Evolutionary conservation across 345 rosid genomes (phyloP), one percentile per base, ranked within the genome.

Genomic region (Eucalyptus virginea): DNA sequence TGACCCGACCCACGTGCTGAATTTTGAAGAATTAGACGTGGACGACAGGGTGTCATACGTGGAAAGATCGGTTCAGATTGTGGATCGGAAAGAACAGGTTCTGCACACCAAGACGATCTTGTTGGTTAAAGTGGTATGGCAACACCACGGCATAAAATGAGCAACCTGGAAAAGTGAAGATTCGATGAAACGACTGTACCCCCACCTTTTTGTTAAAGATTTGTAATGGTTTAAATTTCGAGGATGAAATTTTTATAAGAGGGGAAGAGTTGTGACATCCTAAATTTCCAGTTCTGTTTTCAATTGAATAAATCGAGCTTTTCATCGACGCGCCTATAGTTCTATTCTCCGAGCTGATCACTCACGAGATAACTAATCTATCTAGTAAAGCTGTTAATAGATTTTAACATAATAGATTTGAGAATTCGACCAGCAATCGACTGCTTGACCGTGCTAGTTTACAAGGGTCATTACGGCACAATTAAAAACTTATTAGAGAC

Each of bases 61-160:
- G 51, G 18, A 49, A 49, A 49, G 0, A 2, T 6, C 0, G 7
- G 0, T 49, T 49, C 3, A 2, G 0, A 49, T 49, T 49, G 7
- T 49, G 7, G 1, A 49, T 49, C 1, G 1, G 1, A 49, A 49
- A 15, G 3, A 49, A 49, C 7, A 49, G 1, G 51, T 49, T 49
- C 0, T 49, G 3, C 18, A 0, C 18, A 49, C 51, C 7, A 49
- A 49, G 1, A 49, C 0, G 3, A 49, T 49, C 51, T 0, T 0
- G 3, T 49, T 49, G 51, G 51, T 49, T 49, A 49, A 49, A 49
- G 18, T 49, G 2, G 7, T 49, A 0, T 49, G 0, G 18, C 51
- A 49, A 49, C 7, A 49, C 18, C 51, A 49, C 1, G 7, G 18
- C 1, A 49, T 0, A 2, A 0, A 49, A 49, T 49, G 3, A 49